phyloP scores from a whole-genome alignment of 768 basidiomycete species.

The Guyanaporus albipodus region DNA sequence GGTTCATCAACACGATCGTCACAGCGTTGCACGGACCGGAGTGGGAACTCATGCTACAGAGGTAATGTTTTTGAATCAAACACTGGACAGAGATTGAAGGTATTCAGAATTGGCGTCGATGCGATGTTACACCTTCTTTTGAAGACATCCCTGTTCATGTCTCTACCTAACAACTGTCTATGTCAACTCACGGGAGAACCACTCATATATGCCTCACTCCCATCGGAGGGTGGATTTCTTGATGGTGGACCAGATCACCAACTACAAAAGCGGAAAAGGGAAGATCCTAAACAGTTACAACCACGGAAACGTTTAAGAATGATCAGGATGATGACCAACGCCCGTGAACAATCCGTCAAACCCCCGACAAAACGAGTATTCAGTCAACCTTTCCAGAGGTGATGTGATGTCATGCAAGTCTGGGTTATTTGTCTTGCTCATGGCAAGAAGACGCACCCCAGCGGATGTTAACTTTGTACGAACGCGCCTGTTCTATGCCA shows the following conservation, averaged over 20 bases:
- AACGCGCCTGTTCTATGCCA: conserved; percentile 62
- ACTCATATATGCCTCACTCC: conserved; percentile 43
- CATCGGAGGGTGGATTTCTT: conserved; percentile 12
- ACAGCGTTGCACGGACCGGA: conserved; percentile 59
- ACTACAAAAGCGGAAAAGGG: conserved; percentile 24
- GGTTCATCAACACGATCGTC: conserved; percentile 71
- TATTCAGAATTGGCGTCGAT: conserved; percentile 66
- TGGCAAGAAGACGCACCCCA: conserved; percentile 37
- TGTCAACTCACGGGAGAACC: conserved; percentile 81
- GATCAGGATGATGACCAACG: background rate
- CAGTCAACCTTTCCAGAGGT: conserved; percentile 22
- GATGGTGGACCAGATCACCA: background rate
- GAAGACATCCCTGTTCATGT: conserved; percentile 68
- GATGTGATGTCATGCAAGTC: background rate
- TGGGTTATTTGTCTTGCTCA: conserved; percentile 3
- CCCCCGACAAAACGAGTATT: conserved; percentile 1
- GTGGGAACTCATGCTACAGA: conserved; percentile 62
- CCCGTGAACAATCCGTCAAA: conserved; percentile 4
- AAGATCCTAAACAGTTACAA: conserved; percentile 7
- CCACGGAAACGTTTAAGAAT: conserved; percentile 29
- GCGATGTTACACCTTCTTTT: conserved; percentile 76
- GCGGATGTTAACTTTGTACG: conserved; percentile 53
- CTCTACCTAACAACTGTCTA: conserved; percentile 78
- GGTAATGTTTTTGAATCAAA: conserved; percentile 37
- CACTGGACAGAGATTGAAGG: background rate